Evolutionary conservation across 2,329 filamentous ascomycete species (phyloP).

Genomic region (Colletotrichum sp.): DNA sequence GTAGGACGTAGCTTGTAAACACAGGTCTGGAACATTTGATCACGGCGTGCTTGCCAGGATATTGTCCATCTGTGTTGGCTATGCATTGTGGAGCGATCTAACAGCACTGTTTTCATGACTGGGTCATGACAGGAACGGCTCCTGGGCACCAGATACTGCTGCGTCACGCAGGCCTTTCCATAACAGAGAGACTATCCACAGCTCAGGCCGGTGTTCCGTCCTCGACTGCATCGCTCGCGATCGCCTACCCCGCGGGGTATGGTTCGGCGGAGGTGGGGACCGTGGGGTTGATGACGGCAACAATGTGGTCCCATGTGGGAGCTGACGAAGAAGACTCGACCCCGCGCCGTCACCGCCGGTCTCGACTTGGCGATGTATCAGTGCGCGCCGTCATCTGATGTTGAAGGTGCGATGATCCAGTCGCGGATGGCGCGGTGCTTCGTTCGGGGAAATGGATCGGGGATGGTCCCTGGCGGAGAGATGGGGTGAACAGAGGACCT

Average conservation of each 20-base stretch:
- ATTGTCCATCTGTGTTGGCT: too few relatives aligned
- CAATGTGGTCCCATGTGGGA: neutral
- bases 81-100: too few relatives aligned
- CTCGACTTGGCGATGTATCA: neutral
- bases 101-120: too few relatives aligned
- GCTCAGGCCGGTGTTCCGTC: neutral
- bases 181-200: neutral
- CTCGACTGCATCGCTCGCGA: neutral
- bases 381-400: neutral
- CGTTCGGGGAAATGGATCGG: neutral
- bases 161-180: neutral
- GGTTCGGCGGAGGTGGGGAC: neutral
- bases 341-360: neutral
- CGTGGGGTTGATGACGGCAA: neutral
- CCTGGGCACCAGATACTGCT: too few relatives aligned
- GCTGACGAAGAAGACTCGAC: neutral
- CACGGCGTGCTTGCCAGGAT: too few relatives aligned
- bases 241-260: neutral
- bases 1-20: neutral
- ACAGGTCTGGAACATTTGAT: neutral
- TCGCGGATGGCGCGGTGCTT: neutral
- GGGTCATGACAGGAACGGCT: too few relatives aligned
- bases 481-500: neutral
- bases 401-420: rapidly evolving
- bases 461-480: neutral